Evolutionary conservation across 73 alveolate genomes (phyloP).

Genomic region (Paramecium tetraurelia): DNA sequence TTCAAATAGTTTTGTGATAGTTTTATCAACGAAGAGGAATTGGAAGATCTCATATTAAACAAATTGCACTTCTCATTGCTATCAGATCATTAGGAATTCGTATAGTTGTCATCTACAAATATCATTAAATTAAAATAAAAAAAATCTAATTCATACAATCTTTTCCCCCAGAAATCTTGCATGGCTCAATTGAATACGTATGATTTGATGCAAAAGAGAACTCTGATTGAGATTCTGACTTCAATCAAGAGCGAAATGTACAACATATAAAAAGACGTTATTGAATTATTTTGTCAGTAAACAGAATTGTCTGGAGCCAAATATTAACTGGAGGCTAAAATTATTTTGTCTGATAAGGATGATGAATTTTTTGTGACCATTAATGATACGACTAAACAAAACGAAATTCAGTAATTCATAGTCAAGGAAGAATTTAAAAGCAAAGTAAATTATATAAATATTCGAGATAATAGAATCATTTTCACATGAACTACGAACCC

Average conservation of each 20-base stretch:
- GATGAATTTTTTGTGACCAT: background rate
- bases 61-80: background rate
- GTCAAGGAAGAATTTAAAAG: constrained; percentile 2
- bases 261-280: background rate
- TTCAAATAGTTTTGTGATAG: background rate
- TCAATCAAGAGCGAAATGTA: background rate
- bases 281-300: background rate
- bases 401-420: background rate
- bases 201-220: background rate
- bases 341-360: background rate
- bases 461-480: background rate
- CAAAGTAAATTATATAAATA: background rate
- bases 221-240: background rate
- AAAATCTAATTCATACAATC: background rate
- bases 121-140: background rate
- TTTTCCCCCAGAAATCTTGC: background rate
- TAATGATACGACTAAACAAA: background rate
- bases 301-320: background rate
- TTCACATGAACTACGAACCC: constrained; percentile 43
- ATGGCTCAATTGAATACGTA: background rate
- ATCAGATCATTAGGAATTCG: background rate
- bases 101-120: background rate
- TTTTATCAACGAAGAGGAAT: background rate
- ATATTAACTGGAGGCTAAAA: background rate
- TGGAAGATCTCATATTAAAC: background rate